Percentiles rank a stretch among this genome's conserved stretches.
phyloP scores from a whole-genome alignment of 2,329 filamentous ascomycete genomes.

The Trichophyton mentagrophytes region DNA sequence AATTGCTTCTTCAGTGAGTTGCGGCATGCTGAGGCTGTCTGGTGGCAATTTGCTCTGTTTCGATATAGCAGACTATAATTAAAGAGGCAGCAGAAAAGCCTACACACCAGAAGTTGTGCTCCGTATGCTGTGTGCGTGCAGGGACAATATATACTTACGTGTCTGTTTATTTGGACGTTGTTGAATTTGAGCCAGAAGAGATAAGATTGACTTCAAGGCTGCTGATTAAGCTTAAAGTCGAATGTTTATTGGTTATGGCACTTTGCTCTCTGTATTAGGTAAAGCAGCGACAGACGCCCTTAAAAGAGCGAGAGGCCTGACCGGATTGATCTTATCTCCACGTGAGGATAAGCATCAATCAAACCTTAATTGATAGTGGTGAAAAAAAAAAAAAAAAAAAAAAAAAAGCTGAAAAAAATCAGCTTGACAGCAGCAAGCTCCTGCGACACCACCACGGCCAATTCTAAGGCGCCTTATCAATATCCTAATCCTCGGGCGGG shows the following conservation, averaged over 20 bases:
- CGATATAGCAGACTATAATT: no score
- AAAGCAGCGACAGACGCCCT: background rate
- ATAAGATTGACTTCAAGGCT: background rate
- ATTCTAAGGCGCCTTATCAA: background rate
- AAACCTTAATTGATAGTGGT: constrained; percentile 16
- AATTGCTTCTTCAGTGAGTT: no score
- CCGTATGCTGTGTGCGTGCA: no score
- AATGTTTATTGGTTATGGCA: background rate
- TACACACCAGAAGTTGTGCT: no score
- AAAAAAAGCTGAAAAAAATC: background rate
- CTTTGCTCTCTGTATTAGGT: background rate
- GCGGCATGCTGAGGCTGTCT: no score
- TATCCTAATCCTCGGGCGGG: background rate
- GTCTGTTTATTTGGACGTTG: no score
- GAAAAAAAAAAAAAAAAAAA: constrained; percentile 24
- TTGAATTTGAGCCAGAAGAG: no score
- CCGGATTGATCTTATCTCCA: constrained; percentile 22
- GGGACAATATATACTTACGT: no score
- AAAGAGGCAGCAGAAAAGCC: no score
- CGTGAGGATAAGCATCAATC: constrained; percentile 28
- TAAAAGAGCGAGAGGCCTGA: background rate
- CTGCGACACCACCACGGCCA: background rate
- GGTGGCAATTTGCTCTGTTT: no score
- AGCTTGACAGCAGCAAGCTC: background rate
- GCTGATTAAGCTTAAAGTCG: background rate